Evolutionary conservation across 805 yeast genomes (phyloP), one percentile per base, ranked within the genome.

Genomic region (Cyberlindnera xylosilytica): DNA sequence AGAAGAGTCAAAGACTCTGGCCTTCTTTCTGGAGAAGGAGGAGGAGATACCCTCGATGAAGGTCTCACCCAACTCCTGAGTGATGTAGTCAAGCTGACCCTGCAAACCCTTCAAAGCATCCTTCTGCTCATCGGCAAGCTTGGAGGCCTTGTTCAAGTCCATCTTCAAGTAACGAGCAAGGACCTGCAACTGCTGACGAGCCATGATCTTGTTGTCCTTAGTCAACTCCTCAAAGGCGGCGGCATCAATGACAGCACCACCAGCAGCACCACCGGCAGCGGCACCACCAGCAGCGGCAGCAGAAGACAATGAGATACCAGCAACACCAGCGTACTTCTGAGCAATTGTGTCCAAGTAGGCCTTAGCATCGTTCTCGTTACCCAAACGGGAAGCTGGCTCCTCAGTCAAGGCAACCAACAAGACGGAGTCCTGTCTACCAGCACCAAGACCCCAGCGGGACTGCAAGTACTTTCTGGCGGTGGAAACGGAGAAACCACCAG

Each of bases 401-500:
- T 78, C 77, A 40, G 95, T 81, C 62, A 93, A 73, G 20, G 97
- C 95, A 41, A 80, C 59, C 56, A 93, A 74, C 60, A 93, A 73
- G 29, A 83, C 89, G 36, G 95, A 77, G 64, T 93, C 98, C 72
- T 91, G 98, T 74, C 98, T 83, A 57, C 97, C 97, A 36, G 86
- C 49, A 52, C 86, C 95, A 57, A 93, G 77, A 54, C 99, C 99
- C 87, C 87, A 93, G 66, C 91, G 81, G 34, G 90, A 63, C 70
- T 86, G 90, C 64, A 93, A 78, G 70, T 93, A 87, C 66, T 90
- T 88, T 74, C 97, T 84, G 39, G 96, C 95, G 51, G 78, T 73
- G 49, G 97, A 83, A 56, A 91, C 83, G 36, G 95, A 85, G 69
- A 91, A 93, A 17, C 99, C 99, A 77, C 99, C 99, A 41, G 99